Base-by-base conservation (phyloP, 2,329 filamentous ascomycete genomes). In the Talaromyces pinophilus region DNA sequence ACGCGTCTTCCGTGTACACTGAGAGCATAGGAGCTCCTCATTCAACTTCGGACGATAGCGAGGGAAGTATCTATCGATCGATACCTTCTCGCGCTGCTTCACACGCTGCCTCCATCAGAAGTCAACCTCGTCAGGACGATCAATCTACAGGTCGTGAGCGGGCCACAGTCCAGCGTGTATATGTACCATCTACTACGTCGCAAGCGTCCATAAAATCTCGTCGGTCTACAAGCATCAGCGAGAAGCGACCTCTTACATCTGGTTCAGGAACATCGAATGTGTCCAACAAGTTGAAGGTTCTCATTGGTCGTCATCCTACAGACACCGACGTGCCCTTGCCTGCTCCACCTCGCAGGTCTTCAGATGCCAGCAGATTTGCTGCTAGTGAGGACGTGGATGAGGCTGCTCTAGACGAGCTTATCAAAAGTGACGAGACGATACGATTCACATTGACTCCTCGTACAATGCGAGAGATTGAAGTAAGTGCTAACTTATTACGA, bases 401-500 rank as follows among this genome's bases (percentile, higher is more conserved):
- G 66, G 85, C 87, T 10, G 87, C 90, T 71, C 90, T 95, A 72
- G 92, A 95, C 73, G 86, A 93, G 71, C 82, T 94, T 61, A 93
- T 95, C 69, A 87, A 91, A 65, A 93, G 91, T 76, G 90, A 92
- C 71, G 87, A 93, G 74, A 94, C 92, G 1, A 88, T 94, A 52
- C 91, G 92, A 71, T 94, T 90, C 75, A 94, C 92, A 1, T 82
- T 94, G 33, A 95, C 92, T 0, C 91, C 92, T 0, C 88, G 91
- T 73, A 91, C 85, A 71, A 92, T 94, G 86, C 88, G 90, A 68
- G 86, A 91, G 70, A 88, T 91, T 71, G 88, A 92, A 77, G 90
- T 91, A 80, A 80, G 86, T 82, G 28, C 17, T 30, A 30, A n/a
- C 11, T 30, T 64, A 62, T 67, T 59, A 60, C 15, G 46, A 22